Evolutionary conservation across 306 rosid species (phyloP).

Genomic region (Glycyrrhiza uralensis): DNA sequence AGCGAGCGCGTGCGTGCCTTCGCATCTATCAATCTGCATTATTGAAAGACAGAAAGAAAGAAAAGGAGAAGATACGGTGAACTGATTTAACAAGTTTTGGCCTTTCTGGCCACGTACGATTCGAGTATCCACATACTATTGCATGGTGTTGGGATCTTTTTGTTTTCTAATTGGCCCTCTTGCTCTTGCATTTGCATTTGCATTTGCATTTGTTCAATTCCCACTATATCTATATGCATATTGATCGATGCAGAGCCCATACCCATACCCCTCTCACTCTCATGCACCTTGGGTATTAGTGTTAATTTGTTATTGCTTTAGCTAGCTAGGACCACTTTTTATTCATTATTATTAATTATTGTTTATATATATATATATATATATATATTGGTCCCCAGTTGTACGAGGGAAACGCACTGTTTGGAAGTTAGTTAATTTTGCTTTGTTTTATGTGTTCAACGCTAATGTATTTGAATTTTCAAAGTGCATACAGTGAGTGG

Average conservation of each 20-base stretch:
- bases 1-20: no score
- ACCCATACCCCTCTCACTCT: no score
- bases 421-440: conserved; percentile 8
- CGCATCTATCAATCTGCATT: conserved; percentile 33
- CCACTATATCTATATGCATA: conserved; percentile 23
- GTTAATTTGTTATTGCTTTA: no score
- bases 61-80: conserved; percentile 35
- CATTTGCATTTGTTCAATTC: no score
- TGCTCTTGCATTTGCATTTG: conserved; percentile 15
- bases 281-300: no score
- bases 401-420: conserved; percentile 21
- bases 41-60: no score
- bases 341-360: not conserved
- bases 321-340: conserved; percentile 44
- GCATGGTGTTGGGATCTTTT: conserved; percentile 38
- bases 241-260: not conserved
- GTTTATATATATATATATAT: not conserved
- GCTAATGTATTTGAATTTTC: conserved; percentile 6
- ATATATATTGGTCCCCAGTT: conserved; percentile 28
- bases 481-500: not conserved
- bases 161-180: conserved; percentile 19
- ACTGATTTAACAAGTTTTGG: conserved; percentile 37
- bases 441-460: conserved; percentile 10
- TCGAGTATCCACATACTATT: conserved; percentile 26
- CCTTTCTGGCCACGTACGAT: conserved; percentile 35